These are phyloP conservation scores for Cicer bijugum DNA, from an alignment of 306 rosid species.

Conservation along the genomic window DNA sequence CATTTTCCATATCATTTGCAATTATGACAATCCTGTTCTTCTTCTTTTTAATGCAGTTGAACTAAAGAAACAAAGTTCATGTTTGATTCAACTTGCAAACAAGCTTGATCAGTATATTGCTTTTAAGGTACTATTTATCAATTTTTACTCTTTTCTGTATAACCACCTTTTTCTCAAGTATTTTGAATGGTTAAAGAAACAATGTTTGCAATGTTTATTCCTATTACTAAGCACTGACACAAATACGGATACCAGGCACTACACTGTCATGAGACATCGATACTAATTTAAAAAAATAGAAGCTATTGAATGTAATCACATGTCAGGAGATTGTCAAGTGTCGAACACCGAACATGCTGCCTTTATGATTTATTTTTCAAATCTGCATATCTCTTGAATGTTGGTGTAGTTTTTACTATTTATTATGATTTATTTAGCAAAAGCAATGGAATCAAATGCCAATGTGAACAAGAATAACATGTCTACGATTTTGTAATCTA, in stretches of 20 bases:
- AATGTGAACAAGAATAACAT: neutral
- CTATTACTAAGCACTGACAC: too few species aligned
- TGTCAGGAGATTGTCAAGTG: too few species aligned
- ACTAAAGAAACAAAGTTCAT: slow-evolving; percentile 81
- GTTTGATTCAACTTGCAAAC: slow-evolving; percentile 69
- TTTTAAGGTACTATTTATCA: slow-evolving; percentile 67
- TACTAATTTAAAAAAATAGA: too few species aligned
- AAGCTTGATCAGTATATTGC: slow-evolving; percentile 70
- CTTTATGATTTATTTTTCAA: neutral
- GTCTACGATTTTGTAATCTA: slow-evolving; percentile 10
- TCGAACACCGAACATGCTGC: too few species aligned
- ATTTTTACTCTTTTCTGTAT: too few species aligned
- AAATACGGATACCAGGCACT: too few species aligned
- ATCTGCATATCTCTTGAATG: neutral
- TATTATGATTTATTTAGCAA: neutral
- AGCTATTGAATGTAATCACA: too few species aligned
- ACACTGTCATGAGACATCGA: too few species aligned
- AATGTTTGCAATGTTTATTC: neutral
- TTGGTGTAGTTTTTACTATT: neutral
- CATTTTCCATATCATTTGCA: neutral
- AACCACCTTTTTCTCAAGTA: neutral
- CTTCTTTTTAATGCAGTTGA: slow-evolving; percentile 61
- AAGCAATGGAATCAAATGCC: slow-evolving; percentile 1
- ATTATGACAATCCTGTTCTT: slow-evolving; percentile 21
- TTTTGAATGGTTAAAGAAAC: neutral